These are phyloP conservation scores for Sherardia arvensis DNA, from an alignment of 257 asterid genomes.

Conservation along the genomic window DNA sequence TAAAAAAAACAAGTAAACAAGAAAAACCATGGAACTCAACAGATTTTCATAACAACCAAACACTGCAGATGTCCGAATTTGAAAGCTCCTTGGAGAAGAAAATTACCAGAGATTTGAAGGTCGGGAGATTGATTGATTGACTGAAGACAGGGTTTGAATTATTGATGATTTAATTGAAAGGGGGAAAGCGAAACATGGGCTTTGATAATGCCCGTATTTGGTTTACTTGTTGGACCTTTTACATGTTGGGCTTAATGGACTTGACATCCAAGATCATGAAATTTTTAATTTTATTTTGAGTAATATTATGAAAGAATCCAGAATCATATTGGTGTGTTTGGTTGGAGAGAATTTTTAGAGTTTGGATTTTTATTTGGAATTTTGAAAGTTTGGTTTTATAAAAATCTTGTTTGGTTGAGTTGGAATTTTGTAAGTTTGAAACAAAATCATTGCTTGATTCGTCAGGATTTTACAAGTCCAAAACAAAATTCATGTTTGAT, in stretches of 20 bases:
- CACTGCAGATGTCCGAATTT: neutral
- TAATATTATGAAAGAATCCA: too few relatives aligned
- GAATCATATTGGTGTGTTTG: too few relatives aligned
- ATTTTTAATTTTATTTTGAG: too few relatives aligned
- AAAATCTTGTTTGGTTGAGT: too few relatives aligned
- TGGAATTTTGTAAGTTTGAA: too few relatives aligned
- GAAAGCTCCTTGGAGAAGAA: neutral
- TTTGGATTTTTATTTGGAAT: too few relatives aligned
- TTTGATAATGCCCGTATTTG: neutral
- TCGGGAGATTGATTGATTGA: neutral
- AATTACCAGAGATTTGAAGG: neutral
- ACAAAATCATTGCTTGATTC: too few relatives aligned
- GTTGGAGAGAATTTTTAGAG: too few relatives aligned
- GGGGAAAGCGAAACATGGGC: slow-evolving; percentile 11
- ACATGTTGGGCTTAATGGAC: neutral
- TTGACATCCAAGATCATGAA: too few relatives aligned
- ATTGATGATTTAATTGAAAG: neutral
- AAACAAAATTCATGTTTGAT: too few relatives aligned
- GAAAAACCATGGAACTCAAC: neutral
- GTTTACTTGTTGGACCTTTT: neutral
- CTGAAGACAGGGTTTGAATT: neutral
- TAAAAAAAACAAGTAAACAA: neutral
- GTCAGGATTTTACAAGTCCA: too few relatives aligned
- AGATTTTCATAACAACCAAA: neutral
- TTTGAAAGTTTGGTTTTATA: too few relatives aligned